Base-by-base conservation (phyloP, 768 basidiomycete genomes). In the Tricholoma flavovirens region DNA sequence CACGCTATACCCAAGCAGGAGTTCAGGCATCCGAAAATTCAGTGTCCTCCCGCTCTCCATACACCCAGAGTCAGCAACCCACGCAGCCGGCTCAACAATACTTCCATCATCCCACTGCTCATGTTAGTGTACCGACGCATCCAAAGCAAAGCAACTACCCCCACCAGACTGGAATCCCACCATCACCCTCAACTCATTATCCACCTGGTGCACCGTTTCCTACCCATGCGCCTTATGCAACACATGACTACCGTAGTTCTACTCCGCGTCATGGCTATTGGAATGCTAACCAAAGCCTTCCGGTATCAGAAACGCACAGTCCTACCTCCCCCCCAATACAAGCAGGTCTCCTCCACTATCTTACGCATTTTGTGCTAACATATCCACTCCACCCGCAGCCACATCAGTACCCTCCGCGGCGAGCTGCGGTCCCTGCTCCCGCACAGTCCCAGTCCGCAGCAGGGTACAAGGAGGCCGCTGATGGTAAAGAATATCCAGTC, bases 201-300 rank as follows among this genome's bases (percentile, higher is more conserved):
- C 15, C 46, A n/a, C 29, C 46, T 2, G 26, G 15, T 10, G 26
- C 29, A 49, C n/a, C 29, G 0, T 48, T 29, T 29, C 46, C 46
- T 26, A 21, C 7, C 6, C n/a, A 48, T 7, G 1, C 46, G 26
- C 24, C 46, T 29, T 49, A 49, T 17, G 29, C 46, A n/a, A 14
- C 29, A 30, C 26, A 49, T 22, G 46, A 48, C 24, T 48, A 26
- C 24, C 24, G n/a, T 29, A 48, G 30, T 49, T 29, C 46, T 9
- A 2, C 26, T 26, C 12, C 51, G 19, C 36, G 29, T 5, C 70
- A 76, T 30, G 60, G 70, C 51, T 72, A 70, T 55, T 78, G 77
- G 79, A 67, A 69, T 22, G 67, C 52, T 15, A 54, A 56, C 49
- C 59, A 57, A 56, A 62, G 55, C 24, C 59, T 59, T 32, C 64